These are phyloP conservation scores for Chlorencoelia australis DNA, from an alignment of 2,329 filamentous ascomycete species.

Conservation along the genomic window DNA sequence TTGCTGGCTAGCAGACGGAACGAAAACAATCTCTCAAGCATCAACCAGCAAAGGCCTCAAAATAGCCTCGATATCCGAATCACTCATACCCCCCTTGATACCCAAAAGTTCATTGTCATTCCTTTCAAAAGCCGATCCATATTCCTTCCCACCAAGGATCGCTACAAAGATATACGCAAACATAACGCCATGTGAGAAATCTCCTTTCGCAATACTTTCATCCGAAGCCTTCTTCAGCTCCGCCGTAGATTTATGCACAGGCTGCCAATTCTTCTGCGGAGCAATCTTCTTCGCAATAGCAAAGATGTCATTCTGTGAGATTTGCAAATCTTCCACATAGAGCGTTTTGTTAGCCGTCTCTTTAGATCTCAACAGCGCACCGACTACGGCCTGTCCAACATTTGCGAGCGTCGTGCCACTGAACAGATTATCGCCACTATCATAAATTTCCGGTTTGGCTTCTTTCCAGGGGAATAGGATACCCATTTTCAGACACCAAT, in stretches of 20 bases:
- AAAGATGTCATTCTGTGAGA: constrained; percentile 35
- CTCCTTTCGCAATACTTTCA: constrained; percentile 17
- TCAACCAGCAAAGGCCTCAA: constrained; percentile 16
- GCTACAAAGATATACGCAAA: constrained; percentile 26
- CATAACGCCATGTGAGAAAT: constrained; percentile 26
- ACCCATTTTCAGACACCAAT: constrained; percentile 38
- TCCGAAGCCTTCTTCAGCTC: constrained; percentile 14
- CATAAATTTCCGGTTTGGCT: constrained; percentile 34
- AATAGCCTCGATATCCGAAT: constrained; percentile 31
- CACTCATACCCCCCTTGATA: constrained; percentile 30
- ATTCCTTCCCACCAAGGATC: constrained; percentile 26
- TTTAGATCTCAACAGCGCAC: constrained; percentile 37
- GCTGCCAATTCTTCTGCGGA: constrained; percentile 22
- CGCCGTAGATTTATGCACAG: constrained; percentile 8
- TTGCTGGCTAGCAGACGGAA: too few relatives aligned
- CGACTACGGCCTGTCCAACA: constrained; percentile 39
- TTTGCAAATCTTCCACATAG: constrained; percentile 34
- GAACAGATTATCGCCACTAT: constrained; percentile 40
- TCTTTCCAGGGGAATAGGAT: constrained; percentile 38
- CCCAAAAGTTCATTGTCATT: constrained; percentile 35
- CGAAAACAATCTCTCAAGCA: too few relatives aligned
- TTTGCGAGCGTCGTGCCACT: constrained; percentile 37
- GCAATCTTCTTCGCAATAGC: constrained; percentile 27
- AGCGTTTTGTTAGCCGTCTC: constrained; percentile 44
- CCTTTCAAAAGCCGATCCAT: constrained; percentile 28